phyloP scores from a whole-genome alignment of 2,329 filamentous ascomycete species.

The Fusarium miscanthi region DNA sequence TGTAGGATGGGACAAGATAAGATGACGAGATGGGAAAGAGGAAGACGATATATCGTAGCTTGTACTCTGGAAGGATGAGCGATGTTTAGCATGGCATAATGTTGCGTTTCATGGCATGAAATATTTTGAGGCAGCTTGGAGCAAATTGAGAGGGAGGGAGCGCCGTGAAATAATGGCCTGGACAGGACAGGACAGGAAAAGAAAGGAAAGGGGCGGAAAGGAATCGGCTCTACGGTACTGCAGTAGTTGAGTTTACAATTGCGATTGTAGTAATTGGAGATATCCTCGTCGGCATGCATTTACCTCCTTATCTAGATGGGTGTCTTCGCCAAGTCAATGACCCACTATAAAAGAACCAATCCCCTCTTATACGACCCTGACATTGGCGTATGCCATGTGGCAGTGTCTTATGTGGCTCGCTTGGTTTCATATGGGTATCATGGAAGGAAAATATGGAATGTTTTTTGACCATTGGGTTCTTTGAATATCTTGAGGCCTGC shows the following conservation, averaged over 20 bases:
- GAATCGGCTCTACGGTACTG: constrained; percentile 5
- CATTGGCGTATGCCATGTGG: constrained; percentile 31
- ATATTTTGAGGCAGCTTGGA: constrained; percentile 13
- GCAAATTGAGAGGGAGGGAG: constrained; percentile 6
- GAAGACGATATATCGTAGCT: constrained; percentile 32
- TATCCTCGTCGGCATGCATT: not conserved
- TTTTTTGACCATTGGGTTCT: not conserved
- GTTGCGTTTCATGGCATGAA: constrained; percentile 6
- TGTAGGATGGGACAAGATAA: constrained; percentile 19
- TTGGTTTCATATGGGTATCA: constrained; percentile 22
- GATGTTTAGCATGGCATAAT: constrained; percentile 24
- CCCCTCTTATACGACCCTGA: constrained; percentile 25
- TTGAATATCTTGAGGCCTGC: not conserved
- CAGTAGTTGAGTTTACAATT: constrained; percentile 12
- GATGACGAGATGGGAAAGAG: constrained; percentile 28
- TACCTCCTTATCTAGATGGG: not conserved
- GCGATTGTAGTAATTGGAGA: constrained; percentile 14
- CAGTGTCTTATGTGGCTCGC: constrained; percentile 10
- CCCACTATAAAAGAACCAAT: constrained; percentile 24
- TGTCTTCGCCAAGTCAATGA: constrained; percentile 6
- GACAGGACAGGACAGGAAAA: not conserved
- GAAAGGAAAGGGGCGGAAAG: constrained; percentile 1
- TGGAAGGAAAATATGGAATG: constrained; percentile 5
- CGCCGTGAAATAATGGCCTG: constrained; percentile 22
- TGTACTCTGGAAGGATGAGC: constrained; percentile 47